Evolutionary conservation across 2,329 filamentous ascomycete species (phyloP).

Genomic region (Colletotrichum sp.): DNA sequence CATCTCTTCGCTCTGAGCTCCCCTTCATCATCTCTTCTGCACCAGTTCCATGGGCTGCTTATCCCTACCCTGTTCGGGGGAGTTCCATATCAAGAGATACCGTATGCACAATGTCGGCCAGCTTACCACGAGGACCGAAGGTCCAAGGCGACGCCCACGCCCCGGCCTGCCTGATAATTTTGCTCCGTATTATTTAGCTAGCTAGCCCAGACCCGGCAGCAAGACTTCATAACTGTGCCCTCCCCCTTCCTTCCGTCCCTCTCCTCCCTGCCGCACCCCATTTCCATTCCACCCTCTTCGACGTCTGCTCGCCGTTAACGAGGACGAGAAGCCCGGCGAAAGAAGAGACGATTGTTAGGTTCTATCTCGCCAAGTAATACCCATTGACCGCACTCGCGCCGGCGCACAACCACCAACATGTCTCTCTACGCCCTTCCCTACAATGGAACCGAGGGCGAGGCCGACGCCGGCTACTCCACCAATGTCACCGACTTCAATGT

Average conservation of each 20-base stretch:
- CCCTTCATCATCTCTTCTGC: constrained; percentile 4
- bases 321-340: constrained; percentile 6
- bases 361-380: background rate
- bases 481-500: constrained; percentile 75
- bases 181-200: constrained; percentile 13
- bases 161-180: background rate
- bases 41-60: constrained; percentile 6
- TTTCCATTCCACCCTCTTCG: background rate
- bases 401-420: constrained; percentile 27
- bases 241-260: background rate
- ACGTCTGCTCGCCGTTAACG: background rate
- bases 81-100: constrained; percentile 10
- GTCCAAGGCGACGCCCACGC: background rate
- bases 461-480: constrained; percentile 56
- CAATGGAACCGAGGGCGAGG: constrained; percentile 53
- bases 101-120: background rate
- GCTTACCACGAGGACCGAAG: constrained; percentile 1
- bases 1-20: background rate
- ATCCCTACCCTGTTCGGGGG: constrained; percentile 10
- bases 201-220: constrained; percentile 5
- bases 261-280: background rate
- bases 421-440: constrained; percentile 43
- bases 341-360: background rate
- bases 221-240: background rate
- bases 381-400: background rate